Conservation (phyloP, 129 eudicot genomes). For the Flaveria trinervia region DNA sequence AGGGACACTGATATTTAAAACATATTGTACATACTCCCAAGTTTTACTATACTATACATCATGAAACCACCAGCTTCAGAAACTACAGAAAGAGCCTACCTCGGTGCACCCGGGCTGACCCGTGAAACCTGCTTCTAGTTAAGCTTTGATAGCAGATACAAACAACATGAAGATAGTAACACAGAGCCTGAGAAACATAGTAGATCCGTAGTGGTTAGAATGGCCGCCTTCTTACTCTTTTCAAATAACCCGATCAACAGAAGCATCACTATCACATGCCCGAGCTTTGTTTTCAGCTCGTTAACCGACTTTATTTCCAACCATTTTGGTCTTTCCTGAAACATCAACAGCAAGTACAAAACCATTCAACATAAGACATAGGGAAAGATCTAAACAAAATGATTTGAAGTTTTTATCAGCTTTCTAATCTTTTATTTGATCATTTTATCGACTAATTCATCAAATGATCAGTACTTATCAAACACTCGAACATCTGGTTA, state of each 20-base stretch:
- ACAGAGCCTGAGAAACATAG: constrained; percentile 88
- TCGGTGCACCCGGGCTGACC: neutral
- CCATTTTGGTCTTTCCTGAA: constrained; percentile 96
- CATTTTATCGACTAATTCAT: neutral
- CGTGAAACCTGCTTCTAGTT: constrained; percentile 20
- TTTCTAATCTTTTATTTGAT: neutral
- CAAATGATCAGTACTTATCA: neutral
- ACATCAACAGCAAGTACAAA: neutral
- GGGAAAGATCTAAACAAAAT: neutral
- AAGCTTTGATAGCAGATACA: constrained; percentile 82
- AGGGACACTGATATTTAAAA: constrained; percentile 7
- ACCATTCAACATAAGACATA: neutral
- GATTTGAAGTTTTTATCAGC: no score
- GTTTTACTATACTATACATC: constrained; percentile 30
- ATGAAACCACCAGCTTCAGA: neutral
- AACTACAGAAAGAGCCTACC: neutral
- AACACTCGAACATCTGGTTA: neutral
- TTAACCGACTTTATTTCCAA: constrained; percentile 86
- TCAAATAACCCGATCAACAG: constrained; percentile 86
- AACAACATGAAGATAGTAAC: constrained; percentile 69
- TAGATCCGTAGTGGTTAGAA: constrained; percentile 66
- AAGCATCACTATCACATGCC: constrained; percentile 97
- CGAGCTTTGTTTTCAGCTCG: constrained; percentile 88
- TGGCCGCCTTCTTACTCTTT: constrained; percentile 76
- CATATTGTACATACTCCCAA: constrained; percentile 19